Conservation (phyloP, 2,329 filamentous ascomycete genomes). For the Epichloe brachyelytri region DNA sequence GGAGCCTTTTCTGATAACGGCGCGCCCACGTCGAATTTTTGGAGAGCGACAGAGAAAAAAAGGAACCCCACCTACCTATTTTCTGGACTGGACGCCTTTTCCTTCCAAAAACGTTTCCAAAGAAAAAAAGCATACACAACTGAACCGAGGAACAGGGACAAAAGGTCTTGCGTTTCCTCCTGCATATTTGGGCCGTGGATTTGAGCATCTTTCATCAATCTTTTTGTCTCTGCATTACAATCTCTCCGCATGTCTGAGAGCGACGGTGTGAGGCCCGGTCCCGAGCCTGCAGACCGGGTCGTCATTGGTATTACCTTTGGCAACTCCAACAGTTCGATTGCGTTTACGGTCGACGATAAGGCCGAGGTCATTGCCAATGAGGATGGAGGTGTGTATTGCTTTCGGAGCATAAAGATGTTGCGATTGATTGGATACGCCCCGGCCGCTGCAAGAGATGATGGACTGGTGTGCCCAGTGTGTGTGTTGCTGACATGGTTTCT, state of each 20-base stretch:
- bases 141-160: not conserved
- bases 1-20: not conserved
- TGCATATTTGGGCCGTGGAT: not conserved
- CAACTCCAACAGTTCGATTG: constrained; percentile 97
- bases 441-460: not conserved
- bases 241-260: constrained; percentile 32
- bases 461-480: not conserved
- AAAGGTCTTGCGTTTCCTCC: not conserved
- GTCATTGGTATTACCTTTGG: constrained; percentile 96
- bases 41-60: constrained; percentile 1
- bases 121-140: not conserved
- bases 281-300: constrained; percentile 44
- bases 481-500: not conserved
- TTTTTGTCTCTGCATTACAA: not conserved
- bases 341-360: constrained; percentile 85
- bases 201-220: not conserved
- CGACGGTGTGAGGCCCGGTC: constrained; percentile 27
- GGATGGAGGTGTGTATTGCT: constrained; percentile 66
- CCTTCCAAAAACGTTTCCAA: not conserved
- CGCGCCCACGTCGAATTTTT: constrained; percentile 9
- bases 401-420: not conserved
- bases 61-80: constrained; percentile 6
- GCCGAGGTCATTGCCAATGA: constrained; percentile 98
- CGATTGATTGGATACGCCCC: not conserved
- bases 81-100: not conserved